Base-by-base conservation (phyloP, 225 moss, liverwort and hornwort genomes). In the Rhytidiadelphus loreus region DNA sequence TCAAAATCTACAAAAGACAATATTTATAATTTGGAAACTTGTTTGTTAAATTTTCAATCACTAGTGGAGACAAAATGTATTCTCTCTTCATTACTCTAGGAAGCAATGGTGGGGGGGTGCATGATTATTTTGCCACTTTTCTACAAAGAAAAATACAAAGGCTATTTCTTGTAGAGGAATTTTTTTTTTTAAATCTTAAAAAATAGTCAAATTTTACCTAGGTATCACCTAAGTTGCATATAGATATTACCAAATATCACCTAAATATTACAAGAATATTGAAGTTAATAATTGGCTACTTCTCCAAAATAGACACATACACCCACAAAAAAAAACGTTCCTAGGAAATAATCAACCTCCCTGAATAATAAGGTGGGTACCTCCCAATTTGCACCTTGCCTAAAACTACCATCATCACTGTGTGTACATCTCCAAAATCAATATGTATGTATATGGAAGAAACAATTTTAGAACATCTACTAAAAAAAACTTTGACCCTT, bases 291-390 rank as follows among this genome's bases (percentile, higher is more conserved):
- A 13, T 2, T 24, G 3, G 13, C 13, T 69, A 23, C 39, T 69
- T 69, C 8, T 69, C 39, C 7, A 22, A 68, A n/a, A n/a, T n/a
- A n/a, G n/a, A n/a, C n/a, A 66, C 12, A 46, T 46, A 46, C 7
- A 46, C 6, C 3, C 22, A 52, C 3, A 13, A 68, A 12, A n/a
- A n/a, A 16, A 37, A 6, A 6, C 11, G 6, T 1, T 37, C 0
- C 21, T 37, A 37, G 6, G 1, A 66, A 66, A 21, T 6, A 66
- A 66, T 66, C 6, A n/a, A 6, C 16, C 8, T 32, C 7, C 13
- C 0, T 5, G 5, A 16, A 63, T 30, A 62, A 16, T 60, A 58
- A 50, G 48, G 48, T 50, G 11, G 48, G 48, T 50, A 50, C 48
- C 11, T 50, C 48, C 9, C 11, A 50, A 57, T 21, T 21, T 57